These are phyloP conservation scores for Sistotremastrum suecicum DNA, from an alignment of 768 basidiomycete genomes.

Conservation along the genomic window DNA sequence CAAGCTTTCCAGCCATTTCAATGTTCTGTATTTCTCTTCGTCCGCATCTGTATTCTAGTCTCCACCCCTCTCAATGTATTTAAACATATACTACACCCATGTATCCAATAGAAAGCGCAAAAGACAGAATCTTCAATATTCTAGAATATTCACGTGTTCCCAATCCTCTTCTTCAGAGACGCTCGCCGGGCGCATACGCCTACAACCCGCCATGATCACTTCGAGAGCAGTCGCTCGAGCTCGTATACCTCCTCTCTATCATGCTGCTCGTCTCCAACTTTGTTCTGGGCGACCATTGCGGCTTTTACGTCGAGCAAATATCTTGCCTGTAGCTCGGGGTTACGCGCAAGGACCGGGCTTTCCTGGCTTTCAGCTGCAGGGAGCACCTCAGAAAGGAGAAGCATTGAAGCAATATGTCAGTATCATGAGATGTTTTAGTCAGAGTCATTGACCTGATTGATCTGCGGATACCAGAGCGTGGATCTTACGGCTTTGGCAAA, in stretches of 20 bases:
- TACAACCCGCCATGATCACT: not conserved
- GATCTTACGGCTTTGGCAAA: conserved; percentile 77
- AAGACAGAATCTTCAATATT: too few species aligned
- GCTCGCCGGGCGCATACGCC: too few species aligned
- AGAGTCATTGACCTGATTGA: not conserved
- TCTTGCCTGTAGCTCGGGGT: not conserved
- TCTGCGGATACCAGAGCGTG: conserved; percentile 38
- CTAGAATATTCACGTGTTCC: too few species aligned
- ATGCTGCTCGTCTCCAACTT: not conserved
- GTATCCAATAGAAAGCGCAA: too few species aligned
- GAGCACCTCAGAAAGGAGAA: conserved; percentile 65
- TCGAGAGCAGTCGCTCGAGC: not conserved
- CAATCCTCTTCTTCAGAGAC: too few species aligned
- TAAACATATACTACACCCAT: too few species aligned
- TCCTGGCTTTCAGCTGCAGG: conserved; percentile 44
- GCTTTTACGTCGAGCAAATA: not conserved
- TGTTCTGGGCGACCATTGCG: not conserved
- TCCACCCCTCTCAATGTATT: too few species aligned
- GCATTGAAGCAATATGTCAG: conserved; percentile 69
- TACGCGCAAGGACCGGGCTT: conserved; percentile 23
- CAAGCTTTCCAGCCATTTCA: too few species aligned
- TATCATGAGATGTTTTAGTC: conserved; percentile 4
- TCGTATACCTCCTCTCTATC: not conserved
- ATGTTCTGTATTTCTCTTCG: too few species aligned
- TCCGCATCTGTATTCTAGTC: too few species aligned